These are phyloP conservation scores for Klebsormidium nitens DNA, from an alignment of 139 green algal species.

Conservation along the genomic window DNA sequence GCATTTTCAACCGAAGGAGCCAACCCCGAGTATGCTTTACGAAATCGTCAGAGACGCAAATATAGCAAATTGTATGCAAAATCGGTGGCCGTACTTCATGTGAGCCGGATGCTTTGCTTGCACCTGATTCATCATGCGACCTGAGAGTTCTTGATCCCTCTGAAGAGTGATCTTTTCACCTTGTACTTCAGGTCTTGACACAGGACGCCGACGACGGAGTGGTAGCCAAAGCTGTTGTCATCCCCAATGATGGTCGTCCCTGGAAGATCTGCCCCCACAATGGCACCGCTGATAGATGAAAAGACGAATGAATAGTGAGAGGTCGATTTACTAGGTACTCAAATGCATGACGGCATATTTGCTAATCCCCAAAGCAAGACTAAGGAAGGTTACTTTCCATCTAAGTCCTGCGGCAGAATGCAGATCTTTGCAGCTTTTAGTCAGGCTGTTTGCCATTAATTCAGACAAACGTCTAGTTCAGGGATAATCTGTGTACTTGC, in stretches of 20 bases:
- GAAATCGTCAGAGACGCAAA: background rate
- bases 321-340: background rate
- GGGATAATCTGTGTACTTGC: background rate
- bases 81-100: no score
- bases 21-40: background rate
- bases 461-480: background rate
- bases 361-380: background rate
- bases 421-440: background rate
- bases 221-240: conserved; percentile 42
- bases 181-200: conserved; percentile 50
- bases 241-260: conserved; percentile 35
- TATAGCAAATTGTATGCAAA: no score
- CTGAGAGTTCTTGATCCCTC: background rate
- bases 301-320: background rate
- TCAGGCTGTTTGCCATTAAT: background rate
- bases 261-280: conserved; percentile 39
- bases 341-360: background rate
- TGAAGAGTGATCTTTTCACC: background rate
- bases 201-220: conserved; percentile 40
- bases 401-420: background rate
- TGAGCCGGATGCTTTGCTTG: no score
- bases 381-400: background rate
- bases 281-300: conserved; percentile 21
- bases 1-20: background rate
- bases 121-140: no score